Conservation (phyloP, 768 basidiomycete species). For the Mycena latifolia region DNA sequence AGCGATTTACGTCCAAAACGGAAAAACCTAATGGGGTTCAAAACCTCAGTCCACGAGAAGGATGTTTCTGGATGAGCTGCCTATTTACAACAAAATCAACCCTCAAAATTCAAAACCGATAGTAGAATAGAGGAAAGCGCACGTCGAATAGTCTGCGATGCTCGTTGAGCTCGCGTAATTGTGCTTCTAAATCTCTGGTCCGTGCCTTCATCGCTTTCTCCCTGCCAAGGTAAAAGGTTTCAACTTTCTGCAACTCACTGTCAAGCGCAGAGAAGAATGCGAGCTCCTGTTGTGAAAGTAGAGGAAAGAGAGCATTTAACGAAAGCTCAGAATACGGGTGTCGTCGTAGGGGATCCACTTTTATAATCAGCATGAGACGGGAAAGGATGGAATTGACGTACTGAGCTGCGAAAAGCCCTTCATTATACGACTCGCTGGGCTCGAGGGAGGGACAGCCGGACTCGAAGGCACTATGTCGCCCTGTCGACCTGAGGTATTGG, state of each 20-base stretch:
- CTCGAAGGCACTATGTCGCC: constrained; percentile 24
- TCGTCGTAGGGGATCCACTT: constrained; percentile 29
- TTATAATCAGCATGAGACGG: neutral
- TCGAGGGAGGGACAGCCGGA: constrained; percentile 18
- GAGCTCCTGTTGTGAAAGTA: constrained; percentile 70
- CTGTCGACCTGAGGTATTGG: constrained; percentile 23
- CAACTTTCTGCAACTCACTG: constrained; percentile 85
- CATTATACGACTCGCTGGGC: constrained; percentile 23
- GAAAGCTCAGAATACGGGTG: constrained; percentile 48
- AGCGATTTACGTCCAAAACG: neutral
- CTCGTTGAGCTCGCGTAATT: constrained; percentile 80
- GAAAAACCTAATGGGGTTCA: neutral
- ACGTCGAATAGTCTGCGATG: constrained; percentile 76
- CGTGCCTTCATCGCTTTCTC: constrained; percentile 72
- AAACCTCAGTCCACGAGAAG: constrained; percentile 10
- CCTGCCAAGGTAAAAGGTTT: constrained; percentile 81
- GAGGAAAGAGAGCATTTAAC: constrained; percentile 62
- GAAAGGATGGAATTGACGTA: neutral
- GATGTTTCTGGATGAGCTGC: constrained; percentile 20
- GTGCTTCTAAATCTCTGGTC: constrained; percentile 65
- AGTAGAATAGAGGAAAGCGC: constrained; percentile 6
- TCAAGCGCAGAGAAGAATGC: constrained; percentile 86
- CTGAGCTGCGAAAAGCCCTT: constrained; percentile 17
- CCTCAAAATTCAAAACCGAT: too few species aligned
- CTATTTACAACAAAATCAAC: constrained; percentile 12